phyloP scores from a whole-genome alignment of 768 basidiomycete genomes.

The Tulasnella sp. region DNA sequence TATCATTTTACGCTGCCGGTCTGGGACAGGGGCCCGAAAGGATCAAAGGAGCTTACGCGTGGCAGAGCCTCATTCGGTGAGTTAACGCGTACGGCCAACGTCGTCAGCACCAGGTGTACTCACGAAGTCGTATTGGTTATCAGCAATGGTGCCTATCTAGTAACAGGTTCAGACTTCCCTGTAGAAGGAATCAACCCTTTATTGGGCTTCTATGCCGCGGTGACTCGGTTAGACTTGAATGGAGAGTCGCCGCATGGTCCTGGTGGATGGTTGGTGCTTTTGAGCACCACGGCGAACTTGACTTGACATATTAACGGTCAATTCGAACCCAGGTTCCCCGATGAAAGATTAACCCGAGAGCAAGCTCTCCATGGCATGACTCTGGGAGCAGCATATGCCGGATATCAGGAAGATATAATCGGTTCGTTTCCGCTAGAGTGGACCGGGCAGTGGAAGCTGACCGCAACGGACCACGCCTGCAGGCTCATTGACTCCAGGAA shows the following conservation, averaged over 20 bases:
- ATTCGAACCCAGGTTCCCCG: conserved; percentile 50
- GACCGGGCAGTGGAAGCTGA: not conserved
- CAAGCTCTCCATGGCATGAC: conserved; percentile 83
- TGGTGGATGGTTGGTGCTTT: conserved; percentile 64
- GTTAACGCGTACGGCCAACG: conserved; percentile 26
- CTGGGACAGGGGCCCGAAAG: conserved; percentile 59
- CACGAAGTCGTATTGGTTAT: not conserved
- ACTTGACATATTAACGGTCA: not conserved
- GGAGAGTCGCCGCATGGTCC: conserved; percentile 77
- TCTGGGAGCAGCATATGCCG: conserved; percentile 78
- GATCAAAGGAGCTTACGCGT: conserved; percentile 85
- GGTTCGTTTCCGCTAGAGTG: not conserved
- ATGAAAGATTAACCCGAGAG: conserved; percentile 64
- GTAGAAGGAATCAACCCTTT: conserved; percentile 87
- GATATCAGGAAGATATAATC: conserved; percentile 51
- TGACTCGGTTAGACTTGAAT: conserved; percentile 57
- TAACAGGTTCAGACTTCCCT: conserved; percentile 91
- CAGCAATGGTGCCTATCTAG: conserved; percentile 42
- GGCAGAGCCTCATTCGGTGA: conserved; percentile 65
- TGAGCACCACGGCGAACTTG: not conserved
- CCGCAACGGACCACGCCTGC: conserved; percentile 30
- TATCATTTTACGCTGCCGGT: no score
- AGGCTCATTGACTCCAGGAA: conserved; percentile 68
- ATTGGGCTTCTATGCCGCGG: conserved; percentile 82
- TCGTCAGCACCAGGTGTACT: not conserved